Percentiles rank a stretch among this genome's conserved stretches.
These are phyloP conservation scores for Camelina sativa DNA, from an alignment of 345 rosid genomes.

Conservation along the genomic window DNA sequence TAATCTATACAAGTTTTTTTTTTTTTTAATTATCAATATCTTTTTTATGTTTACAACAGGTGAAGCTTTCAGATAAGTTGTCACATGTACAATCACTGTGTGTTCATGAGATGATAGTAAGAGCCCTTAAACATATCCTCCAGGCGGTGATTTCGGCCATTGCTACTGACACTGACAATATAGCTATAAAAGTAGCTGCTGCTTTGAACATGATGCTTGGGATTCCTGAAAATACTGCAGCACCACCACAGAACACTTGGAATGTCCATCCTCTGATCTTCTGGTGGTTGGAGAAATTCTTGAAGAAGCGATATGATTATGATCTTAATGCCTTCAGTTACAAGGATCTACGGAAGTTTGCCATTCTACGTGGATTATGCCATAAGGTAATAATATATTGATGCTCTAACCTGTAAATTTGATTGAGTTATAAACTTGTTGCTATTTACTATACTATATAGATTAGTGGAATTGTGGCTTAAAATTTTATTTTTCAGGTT, in stretches of 20 bases:
- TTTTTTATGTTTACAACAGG: conserved; percentile 53
- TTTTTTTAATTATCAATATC: conserved; percentile 21
- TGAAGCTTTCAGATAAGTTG: conserved; percentile 90
- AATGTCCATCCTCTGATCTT: conserved; percentile 73
- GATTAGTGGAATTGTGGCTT: conserved; percentile 7
- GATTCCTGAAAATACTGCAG: conserved; percentile 54
- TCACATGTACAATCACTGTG: conserved; percentile 96
- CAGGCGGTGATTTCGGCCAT: conserved; percentile 87
- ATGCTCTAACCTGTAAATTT: conserved; percentile 12
- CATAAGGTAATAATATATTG: conserved; percentile 71
- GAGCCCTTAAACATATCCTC: conserved; percentile 92
- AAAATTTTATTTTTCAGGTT: conserved; percentile 54
- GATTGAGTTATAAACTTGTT: not conserved
- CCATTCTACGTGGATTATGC: conserved; percentile 89
- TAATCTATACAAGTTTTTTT: conserved; percentile 27
- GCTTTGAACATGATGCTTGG: conserved; percentile 96
- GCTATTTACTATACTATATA: conserved; percentile 14
- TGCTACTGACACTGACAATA: conserved; percentile 54
- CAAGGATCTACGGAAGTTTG: conserved; percentile 89
- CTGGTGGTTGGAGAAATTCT: conserved; percentile 88
- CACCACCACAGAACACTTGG: conserved; percentile 50
- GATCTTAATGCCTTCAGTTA: conserved; percentile 74
- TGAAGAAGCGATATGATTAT: conserved; percentile 93
- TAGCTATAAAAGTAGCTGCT: conserved; percentile 78
- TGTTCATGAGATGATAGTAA: conserved; percentile 95